These are phyloP conservation scores for Malassezia obtusa DNA, from an alignment of 1,284 basidiomycete species.

Conservation along the genomic window DNA sequence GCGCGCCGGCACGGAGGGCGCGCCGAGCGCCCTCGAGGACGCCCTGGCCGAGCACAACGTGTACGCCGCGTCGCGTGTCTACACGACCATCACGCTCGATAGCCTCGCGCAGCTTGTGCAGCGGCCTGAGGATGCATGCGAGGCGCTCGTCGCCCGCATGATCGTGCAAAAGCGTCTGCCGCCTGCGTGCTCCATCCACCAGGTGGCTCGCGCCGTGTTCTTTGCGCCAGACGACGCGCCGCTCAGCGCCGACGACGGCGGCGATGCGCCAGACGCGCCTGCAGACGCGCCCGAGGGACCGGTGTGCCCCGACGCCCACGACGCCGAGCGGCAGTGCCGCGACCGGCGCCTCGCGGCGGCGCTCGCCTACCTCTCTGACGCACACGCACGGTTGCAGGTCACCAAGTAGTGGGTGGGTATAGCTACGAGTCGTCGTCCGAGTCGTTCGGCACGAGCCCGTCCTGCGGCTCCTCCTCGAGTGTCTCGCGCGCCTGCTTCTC, in stretches of 20 bases:
- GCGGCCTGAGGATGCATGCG: not conserved
- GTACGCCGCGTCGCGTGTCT: slow-evolving; percentile 71
- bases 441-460: slow-evolving; percentile 23
- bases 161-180: not conserved
- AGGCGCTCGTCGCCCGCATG: slow-evolving; percentile 1
- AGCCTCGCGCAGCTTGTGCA: not conserved
- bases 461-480: slow-evolving; percentile 22
- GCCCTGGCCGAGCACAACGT: slow-evolving; percentile 98
- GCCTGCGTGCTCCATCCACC: not conserved
- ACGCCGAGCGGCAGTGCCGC: not conserved
- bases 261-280: not conserved
- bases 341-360: not conserved
- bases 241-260: not conserved
- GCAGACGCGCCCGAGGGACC: not conserved
- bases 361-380: slow-evolving; percentile 1
- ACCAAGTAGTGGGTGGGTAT: not conserved
- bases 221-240: not conserved
- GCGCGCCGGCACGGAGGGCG: not conserved
- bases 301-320: not conserved
- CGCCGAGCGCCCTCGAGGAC: slow-evolving; percentile 41
- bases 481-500: slow-evolving; percentile 33
- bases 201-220: slow-evolving; percentile 1
- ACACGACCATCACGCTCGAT: slow-evolving; percentile 5
- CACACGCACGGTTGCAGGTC: not conserved
- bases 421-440: slow-evolving; percentile 22